Base-by-base conservation (phyloP, 495 filamentous ascomycete species). In the Trichoderma reesei region DNA sequence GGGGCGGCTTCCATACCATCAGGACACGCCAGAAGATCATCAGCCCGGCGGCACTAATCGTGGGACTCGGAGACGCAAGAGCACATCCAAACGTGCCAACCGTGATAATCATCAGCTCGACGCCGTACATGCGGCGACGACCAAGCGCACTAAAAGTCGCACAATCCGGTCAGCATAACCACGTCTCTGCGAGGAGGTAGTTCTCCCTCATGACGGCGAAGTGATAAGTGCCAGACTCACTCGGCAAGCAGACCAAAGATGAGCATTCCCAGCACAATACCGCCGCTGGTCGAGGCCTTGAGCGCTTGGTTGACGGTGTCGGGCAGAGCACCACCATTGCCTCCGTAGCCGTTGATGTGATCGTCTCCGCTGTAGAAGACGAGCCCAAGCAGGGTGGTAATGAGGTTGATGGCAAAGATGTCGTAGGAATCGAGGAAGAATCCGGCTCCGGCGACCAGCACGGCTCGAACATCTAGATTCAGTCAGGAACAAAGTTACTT, bases 361-460 rank as follows among this genome's bases (percentile, higher is more conserved):
- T 61, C 63, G 42, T 67, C 64, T 5, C 73, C 77, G 60, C 85
- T 80, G 85, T 84, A 90, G 76, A 84, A 92, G 62, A 89, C 87
- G 13, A 91, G 77, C 37, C 90, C 90, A 36, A 92, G 74, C 75
- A 92, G 86, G 46, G 79, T 77, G 9, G 83, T 86, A 51, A 86
- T 75, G 54, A 90, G 78, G 67, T 88, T 89, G 72, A 93, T 88
- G 56, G 90, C 87, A 71, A 94, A 96, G 72, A 91, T 88, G 67
- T 87, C 84, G 72, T 89, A 89, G 13, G 85, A 84, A 71, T 91
- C 89, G 38, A 89, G 90, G 75, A 93, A 92, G 82, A 93, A 92
- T 65, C 90, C 90, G 60, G 90, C 83, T 68, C 90, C 90, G n/a
- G 90, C 88, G 8, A 94, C 89, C 36, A 90, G 76, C 33, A 88